A percentile compares a stretch with the other conserved stretches of the same genome.
phyloP scores from a whole-genome alignment of 2,329 filamentous ascomycete species.

The Apiospora koreana region DNA sequence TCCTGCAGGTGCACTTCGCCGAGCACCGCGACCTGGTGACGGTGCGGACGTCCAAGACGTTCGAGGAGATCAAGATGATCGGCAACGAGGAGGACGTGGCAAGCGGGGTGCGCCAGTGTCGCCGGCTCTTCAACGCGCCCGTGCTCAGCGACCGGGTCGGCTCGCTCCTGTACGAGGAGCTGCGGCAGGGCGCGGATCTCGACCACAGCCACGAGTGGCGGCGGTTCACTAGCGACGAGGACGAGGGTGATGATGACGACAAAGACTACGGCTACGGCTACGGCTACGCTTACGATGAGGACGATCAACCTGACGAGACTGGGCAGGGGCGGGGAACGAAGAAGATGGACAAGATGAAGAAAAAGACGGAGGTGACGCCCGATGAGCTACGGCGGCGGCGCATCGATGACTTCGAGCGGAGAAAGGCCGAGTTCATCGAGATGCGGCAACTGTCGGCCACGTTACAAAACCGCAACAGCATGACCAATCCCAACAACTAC shows the following conservation, averaged over 20 bases:
- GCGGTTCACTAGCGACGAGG: background rate
- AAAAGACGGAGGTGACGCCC: background rate
- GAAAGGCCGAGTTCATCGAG: slow-evolving; percentile 10
- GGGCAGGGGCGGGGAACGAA: no score
- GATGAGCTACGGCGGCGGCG: background rate
- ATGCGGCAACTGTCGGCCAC: background rate
- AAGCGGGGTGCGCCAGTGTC: slow-evolving; percentile 19
- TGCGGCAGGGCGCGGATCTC: slow-evolving; percentile 20
- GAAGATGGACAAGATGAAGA: background rate
- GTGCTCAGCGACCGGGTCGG: slow-evolving; percentile 23
- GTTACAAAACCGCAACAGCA: background rate
- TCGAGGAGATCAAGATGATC: slow-evolving; percentile 26
- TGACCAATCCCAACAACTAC: no score
- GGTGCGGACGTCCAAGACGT: slow-evolving; percentile 15
- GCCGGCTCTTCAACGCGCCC: slow-evolving; percentile 24
- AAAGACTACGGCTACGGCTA: background rate
- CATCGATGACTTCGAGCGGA: background rate
- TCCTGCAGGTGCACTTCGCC: slow-evolving; percentile 19
- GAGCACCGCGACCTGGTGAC: slow-evolving; percentile 18
- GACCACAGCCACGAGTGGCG: slow-evolving; percentile 19
- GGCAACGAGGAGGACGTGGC: slow-evolving; percentile 21
- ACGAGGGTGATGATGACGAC: background rate
- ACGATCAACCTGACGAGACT: background rate
- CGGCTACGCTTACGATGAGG: background rate
- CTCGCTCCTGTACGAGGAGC: slow-evolving; percentile 21